Evolutionary conservation across 2,329 filamentous ascomycete species (phyloP), one percentile per base, ranked within the genome.

Genomic region (Cladosporium sp.): DNA sequence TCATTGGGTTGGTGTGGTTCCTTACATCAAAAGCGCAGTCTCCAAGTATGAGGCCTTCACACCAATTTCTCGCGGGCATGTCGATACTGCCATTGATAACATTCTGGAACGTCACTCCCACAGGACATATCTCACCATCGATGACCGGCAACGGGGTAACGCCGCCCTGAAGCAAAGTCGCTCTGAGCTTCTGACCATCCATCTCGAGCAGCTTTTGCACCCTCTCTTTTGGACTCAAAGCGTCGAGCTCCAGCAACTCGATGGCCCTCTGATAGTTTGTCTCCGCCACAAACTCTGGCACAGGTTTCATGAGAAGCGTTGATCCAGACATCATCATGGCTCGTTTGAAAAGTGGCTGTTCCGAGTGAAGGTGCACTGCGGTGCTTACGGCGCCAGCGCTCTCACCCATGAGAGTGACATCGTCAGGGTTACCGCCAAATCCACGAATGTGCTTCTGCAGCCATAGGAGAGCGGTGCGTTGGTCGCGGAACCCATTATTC

Each of bases 41-140:
- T 13, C 75, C 76, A 33, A 78, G 69, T 52, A 77, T 65, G 9
- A 78, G 50, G n/a, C 67, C 63, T 30, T 69, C 59, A 50, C 70
- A 76, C 74, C 75, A 78, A 8, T 64, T 60, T 32, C 66, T 69
- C 0, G 70, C 74, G 4, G 68, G 67, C 27, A 73, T 62, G 29
- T 68, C 48, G 13, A 68, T 63, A 15, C 57, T 60, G 0, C 48
- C 54, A 8, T 49, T 61, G 8, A 60, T 53, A n/a, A 36, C 5
- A 39, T 50, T 15, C 59, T 53, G 19, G 51, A 57, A 27, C 7
- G 51, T 42, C 16, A 50, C 22, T 19, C n/a, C n/a, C 6, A 22
- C 16, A 13, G 48, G 48, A 41, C 77, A 62, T 1, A 72, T 61
- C 12, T 75, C 71, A 1, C 64, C 66, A 53, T 78, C 75, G 2